Conservation (phyloP, 768 basidiomycete species). For the Pleurotus platypus region DNA sequence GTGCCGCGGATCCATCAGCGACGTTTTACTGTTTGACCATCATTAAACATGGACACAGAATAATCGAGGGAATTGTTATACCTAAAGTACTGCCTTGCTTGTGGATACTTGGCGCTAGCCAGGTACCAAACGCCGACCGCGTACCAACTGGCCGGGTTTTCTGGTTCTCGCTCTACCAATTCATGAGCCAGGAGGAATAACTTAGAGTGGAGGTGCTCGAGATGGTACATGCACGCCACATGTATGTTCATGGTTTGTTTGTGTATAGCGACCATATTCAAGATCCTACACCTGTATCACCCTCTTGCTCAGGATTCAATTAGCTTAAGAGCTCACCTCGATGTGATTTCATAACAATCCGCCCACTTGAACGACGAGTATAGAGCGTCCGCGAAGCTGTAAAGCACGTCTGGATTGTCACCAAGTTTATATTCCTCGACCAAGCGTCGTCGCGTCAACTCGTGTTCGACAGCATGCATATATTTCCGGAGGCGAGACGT, state of each 20-base stretch:
- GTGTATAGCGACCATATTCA: constrained; percentile 82
- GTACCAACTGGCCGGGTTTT: constrained; percentile 94
- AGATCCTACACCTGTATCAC: constrained; percentile 53
- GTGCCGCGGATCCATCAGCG: constrained; percentile 94
- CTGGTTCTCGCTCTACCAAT: constrained; percentile 91
- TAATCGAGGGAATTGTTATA: constrained; percentile 19
- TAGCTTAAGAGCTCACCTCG: constrained; percentile 43
- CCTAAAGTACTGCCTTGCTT: constrained; percentile 95
- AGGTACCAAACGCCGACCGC: constrained; percentile 98
- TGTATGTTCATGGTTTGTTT: constrained; percentile 89
- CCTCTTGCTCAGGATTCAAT: not conserved
- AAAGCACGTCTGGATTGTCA: constrained; percentile 91
- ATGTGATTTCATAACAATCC: constrained; percentile 88
- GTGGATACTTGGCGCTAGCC: constrained; percentile 79
- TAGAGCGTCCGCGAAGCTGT: constrained; percentile 85
- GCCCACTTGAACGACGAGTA: constrained; percentile 90
- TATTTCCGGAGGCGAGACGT: constrained; percentile 89
- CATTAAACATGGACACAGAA: too few relatives aligned
- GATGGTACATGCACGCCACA: constrained; percentile 97
- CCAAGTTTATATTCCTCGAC: constrained; percentile 80
- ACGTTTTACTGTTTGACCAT: constrained; percentile 70
- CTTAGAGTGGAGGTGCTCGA: constrained; percentile 85
- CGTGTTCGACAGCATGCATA: constrained; percentile 80
- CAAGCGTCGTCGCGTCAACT: constrained; percentile 71
- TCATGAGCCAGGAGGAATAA: constrained; percentile 97